These are phyloP conservation scores for Talaromyces wortmannii DNA, from an alignment of 495 filamentous ascomycete genomes.

Conservation along the genomic window DNA sequence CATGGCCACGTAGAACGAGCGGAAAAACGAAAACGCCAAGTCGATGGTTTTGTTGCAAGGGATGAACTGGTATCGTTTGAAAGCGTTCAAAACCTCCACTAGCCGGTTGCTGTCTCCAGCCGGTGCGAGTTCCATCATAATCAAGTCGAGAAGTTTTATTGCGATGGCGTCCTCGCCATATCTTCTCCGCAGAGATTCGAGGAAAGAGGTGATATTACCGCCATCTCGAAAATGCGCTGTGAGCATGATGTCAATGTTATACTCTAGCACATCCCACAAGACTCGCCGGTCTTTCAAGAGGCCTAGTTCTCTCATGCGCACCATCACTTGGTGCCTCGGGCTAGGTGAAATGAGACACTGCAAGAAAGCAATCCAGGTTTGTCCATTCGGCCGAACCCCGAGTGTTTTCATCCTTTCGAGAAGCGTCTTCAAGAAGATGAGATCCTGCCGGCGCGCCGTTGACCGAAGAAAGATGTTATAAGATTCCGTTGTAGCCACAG, in stretches of 20 bases:
- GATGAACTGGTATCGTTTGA: slow-evolving; percentile 4
- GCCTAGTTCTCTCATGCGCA: slow-evolving; percentile 26
- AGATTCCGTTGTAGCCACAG: slow-evolving; percentile 31
- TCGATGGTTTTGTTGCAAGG: background rate
- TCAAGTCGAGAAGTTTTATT: slow-evolving; percentile 22
- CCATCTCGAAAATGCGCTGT: slow-evolving; percentile 25
- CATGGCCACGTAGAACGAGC: background rate
- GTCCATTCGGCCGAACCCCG: slow-evolving; percentile 28
- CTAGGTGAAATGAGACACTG: slow-evolving; percentile 20
- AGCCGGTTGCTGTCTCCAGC: slow-evolving; percentile 15
- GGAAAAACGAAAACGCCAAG: background rate
- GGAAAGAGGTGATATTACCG: slow-evolving; percentile 23
- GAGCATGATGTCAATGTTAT: slow-evolving; percentile 25
- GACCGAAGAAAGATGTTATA: slow-evolving; percentile 37
- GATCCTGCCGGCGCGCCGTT: slow-evolving; percentile 27
- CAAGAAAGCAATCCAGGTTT: slow-evolving; percentile 38
- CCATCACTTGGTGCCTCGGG: slow-evolving; percentile 22
- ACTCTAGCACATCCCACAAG: slow-evolving; percentile 18
- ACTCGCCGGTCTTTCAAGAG: slow-evolving; percentile 15
- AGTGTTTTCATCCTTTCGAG: slow-evolving; percentile 24
- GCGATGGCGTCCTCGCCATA: slow-evolving; percentile 27
- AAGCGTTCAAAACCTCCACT: slow-evolving; percentile 21
- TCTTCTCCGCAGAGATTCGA: slow-evolving; percentile 21
- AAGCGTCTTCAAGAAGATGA: slow-evolving; percentile 20
- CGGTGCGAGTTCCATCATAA: slow-evolving; percentile 22